phyloP scores from a whole-genome alignment of 176 grass and related monocot genomes.

The Eremochloa ophiuroides region DNA sequence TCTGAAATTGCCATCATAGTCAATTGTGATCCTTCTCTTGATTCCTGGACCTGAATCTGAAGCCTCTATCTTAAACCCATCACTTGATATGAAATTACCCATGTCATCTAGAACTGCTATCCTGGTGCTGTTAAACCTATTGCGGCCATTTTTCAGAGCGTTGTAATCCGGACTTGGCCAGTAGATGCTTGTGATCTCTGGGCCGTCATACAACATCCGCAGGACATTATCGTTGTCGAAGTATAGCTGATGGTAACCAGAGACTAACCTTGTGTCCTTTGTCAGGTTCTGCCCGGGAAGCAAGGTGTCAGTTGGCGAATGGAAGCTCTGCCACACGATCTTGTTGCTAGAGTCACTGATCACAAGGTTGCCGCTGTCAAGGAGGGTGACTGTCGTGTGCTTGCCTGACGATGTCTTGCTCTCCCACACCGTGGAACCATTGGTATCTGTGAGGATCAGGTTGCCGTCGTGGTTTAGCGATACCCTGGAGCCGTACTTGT shows the following conservation, averaged over 20 bases:
- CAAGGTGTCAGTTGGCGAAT: constrained; percentile 53
- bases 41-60: constrained; percentile 57
- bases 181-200: constrained; percentile 62
- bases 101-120: constrained; percentile 42
- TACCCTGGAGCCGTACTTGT: constrained; percentile 47
- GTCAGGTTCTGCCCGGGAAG: constrained; percentile 47
- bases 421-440: constrained; percentile 58
- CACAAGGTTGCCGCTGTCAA: constrained; percentile 60
- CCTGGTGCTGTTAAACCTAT: constrained; percentile 58
- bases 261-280: constrained; percentile 54
- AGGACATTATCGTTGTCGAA: constrained; percentile 76
- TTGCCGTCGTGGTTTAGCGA: constrained; percentile 51
- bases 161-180: constrained; percentile 52
- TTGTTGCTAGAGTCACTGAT: constrained; percentile 39
- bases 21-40: constrained; percentile 46
- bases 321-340: constrained; percentile 54
- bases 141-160: constrained; percentile 24
- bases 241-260: constrained; percentile 46
- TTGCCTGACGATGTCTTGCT: constrained; percentile 43
- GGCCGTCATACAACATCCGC: constrained; percentile 43
- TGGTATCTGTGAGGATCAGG: constrained; percentile 54
- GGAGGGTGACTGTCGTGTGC: constrained; percentile 40
- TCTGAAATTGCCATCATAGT: constrained; percentile 70
- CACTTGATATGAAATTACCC: constrained; percentile 59
- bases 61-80: constrained; percentile 38